Base-by-base conservation (phyloP, 208 protist genomes). In the Borovskyia barvae region DNA sequence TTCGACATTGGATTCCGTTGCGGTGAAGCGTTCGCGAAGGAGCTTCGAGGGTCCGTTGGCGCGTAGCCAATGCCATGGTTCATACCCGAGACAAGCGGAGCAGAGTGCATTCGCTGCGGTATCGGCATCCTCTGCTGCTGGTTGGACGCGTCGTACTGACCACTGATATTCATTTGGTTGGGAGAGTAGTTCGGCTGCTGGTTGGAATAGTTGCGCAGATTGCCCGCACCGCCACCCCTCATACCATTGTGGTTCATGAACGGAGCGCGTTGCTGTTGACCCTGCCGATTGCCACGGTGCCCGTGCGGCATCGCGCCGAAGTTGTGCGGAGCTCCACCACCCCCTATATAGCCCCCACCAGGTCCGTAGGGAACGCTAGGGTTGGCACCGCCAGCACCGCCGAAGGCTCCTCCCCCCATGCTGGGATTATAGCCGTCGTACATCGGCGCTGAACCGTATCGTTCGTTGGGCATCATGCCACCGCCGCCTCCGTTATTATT, bases 101-200 rank as follows among this genome's bases (percentile, higher is more conserved):
- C 11, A 11, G n/a, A n/a, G n/a, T 52, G 57, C 51, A 65, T 50
- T 25, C 22, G 58, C 24, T 14, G 48, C 36, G 37, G 53, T 40
- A 69, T 61, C 35, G 29, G 42, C 52, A 61, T 60, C 35, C 57
- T 48, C 51, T 49, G 69, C 53, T 45, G 66, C 30, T 53, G 57
- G n/a, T n/a, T n/a, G n/a, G n/a, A n/a, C n/a, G n/a, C n/a, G n/a
- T n/a, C n/a, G n/a, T n/a, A n/a, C n/a, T n/a, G n/a, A n/a, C n/a
- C n/a, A n/a, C n/a, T n/a, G n/a, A n/a, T n/a, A n/a, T n/a, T n/a
- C n/a, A n/a, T n/a, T n/a, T n/a, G n/a, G n/a, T n/a, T n/a, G n/a
- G n/a, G n/a, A n/a, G n/a, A n/a, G n/a, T n/a, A n/a, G n/a, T n/a
- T n/a, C 11, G 58, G 42, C 0, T 24, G 33, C 43, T 69, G 57